Evolutionary conservation across 2,329 filamentous ascomycete genomes (phyloP).

Genomic region (Penicillium digitatum): DNA sequence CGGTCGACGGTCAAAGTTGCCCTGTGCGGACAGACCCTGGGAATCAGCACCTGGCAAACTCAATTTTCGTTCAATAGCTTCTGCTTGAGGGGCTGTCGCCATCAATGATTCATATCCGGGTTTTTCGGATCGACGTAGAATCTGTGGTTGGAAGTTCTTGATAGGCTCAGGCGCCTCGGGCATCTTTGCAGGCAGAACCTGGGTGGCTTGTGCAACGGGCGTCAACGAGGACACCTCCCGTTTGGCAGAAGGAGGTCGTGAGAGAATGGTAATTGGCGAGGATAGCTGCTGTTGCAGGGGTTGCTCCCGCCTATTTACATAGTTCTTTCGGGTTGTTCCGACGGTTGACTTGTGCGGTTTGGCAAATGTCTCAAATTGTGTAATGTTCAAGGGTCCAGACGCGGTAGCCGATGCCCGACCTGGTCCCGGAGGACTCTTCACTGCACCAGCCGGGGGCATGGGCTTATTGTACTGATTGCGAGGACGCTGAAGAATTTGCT

Average conservation of each 20-base stretch:
- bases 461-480: slow-evolving; percentile 8
- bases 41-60: slow-evolving; percentile 9
- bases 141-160: slow-evolving; percentile 53
- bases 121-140: slow-evolving; percentile 50
- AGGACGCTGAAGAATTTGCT: slow-evolving; percentile 35
- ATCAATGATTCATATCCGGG: slow-evolving; percentile 30
- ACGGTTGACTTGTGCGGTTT: slow-evolving; percentile 26
- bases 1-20: slow-evolving; percentile 36
- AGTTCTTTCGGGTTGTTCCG: slow-evolving; percentile 22
- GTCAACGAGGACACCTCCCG: slow-evolving; percentile 23
- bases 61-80: slow-evolving; percentile 10
- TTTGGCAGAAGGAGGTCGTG: slow-evolving; percentile 33
- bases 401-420: slow-evolving; percentile 38
- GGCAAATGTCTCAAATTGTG: slow-evolving; percentile 36
- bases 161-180: slow-evolving; percentile 32
- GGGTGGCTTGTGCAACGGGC: slow-evolving; percentile 10
- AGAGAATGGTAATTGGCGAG: slow-evolving; percentile 38
- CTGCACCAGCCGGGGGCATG: slow-evolving; percentile 14
- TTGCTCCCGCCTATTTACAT: slow-evolving; percentile 22
- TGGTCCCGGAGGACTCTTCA: slow-evolving; percentile 14
- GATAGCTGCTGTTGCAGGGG: slow-evolving; percentile 22
- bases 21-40: slow-evolving; percentile 18
- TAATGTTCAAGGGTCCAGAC: slow-evolving; percentile 39
- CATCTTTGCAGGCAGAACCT: slow-evolving; percentile 12
- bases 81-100: slow-evolving; percentile 5